Evolutionary conservation across 179 eudicot genomes (phyloP).

Genomic region (Beta lomatogona): DNA sequence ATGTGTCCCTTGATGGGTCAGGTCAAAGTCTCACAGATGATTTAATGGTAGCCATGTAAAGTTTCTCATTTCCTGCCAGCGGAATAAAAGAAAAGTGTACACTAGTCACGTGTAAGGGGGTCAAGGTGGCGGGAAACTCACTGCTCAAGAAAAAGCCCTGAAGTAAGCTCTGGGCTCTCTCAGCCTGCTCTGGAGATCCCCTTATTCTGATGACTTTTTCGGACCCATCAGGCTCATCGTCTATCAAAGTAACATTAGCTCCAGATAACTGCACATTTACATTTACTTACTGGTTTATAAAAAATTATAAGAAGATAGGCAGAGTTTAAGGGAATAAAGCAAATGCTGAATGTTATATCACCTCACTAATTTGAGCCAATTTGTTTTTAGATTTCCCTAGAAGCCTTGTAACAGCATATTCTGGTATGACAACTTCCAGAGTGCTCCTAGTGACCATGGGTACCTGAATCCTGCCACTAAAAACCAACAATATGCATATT

Average conservation of each 20-base stretch:
- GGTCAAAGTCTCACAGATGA: background rate
- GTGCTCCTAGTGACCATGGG: slow-evolving; percentile 87
- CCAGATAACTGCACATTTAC: slow-evolving; percentile 68
- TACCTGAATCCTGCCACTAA: slow-evolving; percentile 51
- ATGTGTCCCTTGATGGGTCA: background rate
- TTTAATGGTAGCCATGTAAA: background rate
- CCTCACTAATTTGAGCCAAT: slow-evolving; percentile 95
- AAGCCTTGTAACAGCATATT: slow-evolving; percentile 78
- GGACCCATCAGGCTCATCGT: slow-evolving; percentile 62
- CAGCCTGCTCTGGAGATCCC: slow-evolving; percentile 93
- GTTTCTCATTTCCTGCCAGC: background rate
- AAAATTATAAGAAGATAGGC: slow-evolving; percentile 6
- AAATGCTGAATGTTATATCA: slow-evolving; percentile 27
- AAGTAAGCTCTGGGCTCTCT: slow-evolving; percentile 96
- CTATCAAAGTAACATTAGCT: slow-evolving; percentile 79
- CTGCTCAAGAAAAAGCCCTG: slow-evolving; percentile 97
- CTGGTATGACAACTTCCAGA: slow-evolving; percentile 88
- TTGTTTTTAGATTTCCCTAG: slow-evolving; percentile 75
- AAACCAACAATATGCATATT: background rate
- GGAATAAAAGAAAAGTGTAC: background rate
- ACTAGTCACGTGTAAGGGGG: background rate
- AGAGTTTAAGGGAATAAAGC: background rate
- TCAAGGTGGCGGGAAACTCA: slow-evolving; percentile 37
- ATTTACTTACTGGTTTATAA: background rate
- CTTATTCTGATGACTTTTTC: slow-evolving; percentile 82